Evolutionary conservation across 2,329 filamentous ascomycete species (phyloP).

Genomic region (Periglandula ipomoeae): DNA sequence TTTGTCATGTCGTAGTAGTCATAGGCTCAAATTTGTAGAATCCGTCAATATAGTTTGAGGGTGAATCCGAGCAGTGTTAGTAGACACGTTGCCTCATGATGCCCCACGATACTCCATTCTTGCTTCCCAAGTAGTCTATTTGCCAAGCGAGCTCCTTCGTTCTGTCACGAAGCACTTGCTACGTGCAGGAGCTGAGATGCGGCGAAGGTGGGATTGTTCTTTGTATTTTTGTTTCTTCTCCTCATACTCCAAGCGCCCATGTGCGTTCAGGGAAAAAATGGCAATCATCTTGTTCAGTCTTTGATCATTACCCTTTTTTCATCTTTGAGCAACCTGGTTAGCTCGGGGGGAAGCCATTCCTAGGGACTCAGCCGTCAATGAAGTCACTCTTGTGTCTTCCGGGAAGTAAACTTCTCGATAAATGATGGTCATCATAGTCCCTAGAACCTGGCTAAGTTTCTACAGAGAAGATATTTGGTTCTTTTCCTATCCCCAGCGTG

Average conservation of each 20-base stretch:
- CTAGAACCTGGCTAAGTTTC: background rate
- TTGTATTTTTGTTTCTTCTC: background rate
- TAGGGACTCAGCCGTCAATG: conserved; percentile 1
- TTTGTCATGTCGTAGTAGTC: no score
- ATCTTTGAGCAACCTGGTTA: background rate
- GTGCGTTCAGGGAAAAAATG: background rate
- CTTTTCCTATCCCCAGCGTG: background rate
- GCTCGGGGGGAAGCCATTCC: background rate
- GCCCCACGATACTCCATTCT: no score
- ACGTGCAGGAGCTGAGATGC: no score
- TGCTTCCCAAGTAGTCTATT: background rate
- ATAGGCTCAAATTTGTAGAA: no score
- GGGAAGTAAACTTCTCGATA: background rate
- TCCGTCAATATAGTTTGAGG: no score
- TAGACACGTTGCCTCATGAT: no score
- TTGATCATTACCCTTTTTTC: background rate
- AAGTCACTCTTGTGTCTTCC: conserved; percentile 1
- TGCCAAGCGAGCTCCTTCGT: no score
- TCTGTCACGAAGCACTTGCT: no score
- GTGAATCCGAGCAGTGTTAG: no score
- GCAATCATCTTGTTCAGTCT: background rate
- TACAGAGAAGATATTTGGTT: background rate
- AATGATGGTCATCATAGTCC: background rate
- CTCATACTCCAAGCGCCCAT: background rate
- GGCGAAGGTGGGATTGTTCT: no score